phyloP scores from a whole-genome alignment of 345 rosid genomes.

The Murraya paniculata region DNA sequence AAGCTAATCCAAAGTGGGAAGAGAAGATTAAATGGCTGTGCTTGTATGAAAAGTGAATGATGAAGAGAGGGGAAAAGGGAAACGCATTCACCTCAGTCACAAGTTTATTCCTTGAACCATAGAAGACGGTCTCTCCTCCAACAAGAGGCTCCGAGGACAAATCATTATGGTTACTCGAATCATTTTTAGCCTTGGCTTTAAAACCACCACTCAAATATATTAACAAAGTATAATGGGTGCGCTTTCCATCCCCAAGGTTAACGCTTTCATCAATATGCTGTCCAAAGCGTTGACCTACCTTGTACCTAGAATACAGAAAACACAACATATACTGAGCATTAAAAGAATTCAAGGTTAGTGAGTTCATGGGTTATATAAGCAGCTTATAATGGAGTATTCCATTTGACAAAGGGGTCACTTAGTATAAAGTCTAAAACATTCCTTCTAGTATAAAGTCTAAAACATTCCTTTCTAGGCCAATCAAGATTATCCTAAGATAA shows the following conservation, averaged over 20 bases:
- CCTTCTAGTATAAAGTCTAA: not conserved
- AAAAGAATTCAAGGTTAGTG: not conserved
- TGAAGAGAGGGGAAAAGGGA: not conserved
- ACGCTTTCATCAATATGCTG: constrained; percentile 84
- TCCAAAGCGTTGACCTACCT: constrained; percentile 83
- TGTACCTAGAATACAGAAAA: constrained; percentile 52
- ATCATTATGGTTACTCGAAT: constrained; percentile 30
- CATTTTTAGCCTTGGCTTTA: constrained; percentile 46
- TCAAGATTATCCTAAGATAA: not conserved
- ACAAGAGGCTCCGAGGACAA: constrained; percentile 47
- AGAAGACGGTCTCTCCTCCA: constrained; percentile 97
- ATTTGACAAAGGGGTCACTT: not conserved
- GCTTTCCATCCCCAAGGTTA: constrained; percentile 66
- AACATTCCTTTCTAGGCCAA: not conserved
- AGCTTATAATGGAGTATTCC: not conserved
- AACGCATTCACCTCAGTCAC: constrained; percentile 66
- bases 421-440: not conserved
- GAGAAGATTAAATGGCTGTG: not conserved
- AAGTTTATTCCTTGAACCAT: constrained; percentile 61
- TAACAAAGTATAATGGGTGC: constrained; percentile 75
- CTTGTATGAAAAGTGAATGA: not conserved
- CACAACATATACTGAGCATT: not conserved
- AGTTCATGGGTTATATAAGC: not conserved
- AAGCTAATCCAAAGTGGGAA: not conserved
- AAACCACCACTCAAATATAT: constrained; percentile 74